Conservation (phyloP, 2,329 filamentous ascomycete species). For the Alternaria brassicicola region DNA sequence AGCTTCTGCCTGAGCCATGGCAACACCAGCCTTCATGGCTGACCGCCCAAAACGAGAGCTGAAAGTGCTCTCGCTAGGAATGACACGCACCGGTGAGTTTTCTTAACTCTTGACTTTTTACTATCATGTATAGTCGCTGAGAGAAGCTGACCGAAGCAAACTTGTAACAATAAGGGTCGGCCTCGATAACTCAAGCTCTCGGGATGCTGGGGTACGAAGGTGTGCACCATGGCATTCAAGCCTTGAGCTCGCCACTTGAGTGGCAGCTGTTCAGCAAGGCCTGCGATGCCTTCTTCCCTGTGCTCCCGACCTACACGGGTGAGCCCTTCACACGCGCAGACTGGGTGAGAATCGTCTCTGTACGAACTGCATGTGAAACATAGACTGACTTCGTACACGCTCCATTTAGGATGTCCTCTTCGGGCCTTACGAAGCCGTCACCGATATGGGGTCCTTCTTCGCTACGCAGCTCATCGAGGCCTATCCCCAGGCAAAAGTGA, state of each 20-base stretch:
- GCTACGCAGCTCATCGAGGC: conserved; percentile 29
- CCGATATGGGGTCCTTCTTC: conserved; percentile 31
- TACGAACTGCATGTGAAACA: too few species aligned
- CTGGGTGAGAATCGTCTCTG: too few species aligned
- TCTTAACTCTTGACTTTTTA: neutral
- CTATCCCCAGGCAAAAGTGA: conserved; percentile 37
- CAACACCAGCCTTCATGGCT: neutral
- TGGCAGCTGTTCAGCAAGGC: conserved; percentile 5
- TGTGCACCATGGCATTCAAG: conserved; percentile 10
- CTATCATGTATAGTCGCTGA: neutral
- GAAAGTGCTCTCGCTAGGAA: conserved; percentile 6
- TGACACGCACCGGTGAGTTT: conserved; percentile 8
- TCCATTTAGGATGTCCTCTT: conserved; percentile 56
- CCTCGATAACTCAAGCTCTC: conserved; percentile 9
- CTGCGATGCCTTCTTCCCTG: conserved; percentile 6
- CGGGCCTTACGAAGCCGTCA: conserved; percentile 48
- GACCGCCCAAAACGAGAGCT: conserved; percentile 5
- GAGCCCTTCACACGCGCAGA: conserved; percentile 42
- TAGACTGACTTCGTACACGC: too few species aligned
- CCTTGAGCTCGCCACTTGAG: conserved; percentile 6
- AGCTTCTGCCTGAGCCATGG: neutral
- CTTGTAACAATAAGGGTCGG: conserved; percentile 5
- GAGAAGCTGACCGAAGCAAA: neutral
- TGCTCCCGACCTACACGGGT: conserved; percentile 5
- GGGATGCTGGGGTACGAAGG: conserved; percentile 7